Conservation (phyloP, 2,329 filamentous ascomycete species). For the Arthrobotrys megalospora region DNA sequence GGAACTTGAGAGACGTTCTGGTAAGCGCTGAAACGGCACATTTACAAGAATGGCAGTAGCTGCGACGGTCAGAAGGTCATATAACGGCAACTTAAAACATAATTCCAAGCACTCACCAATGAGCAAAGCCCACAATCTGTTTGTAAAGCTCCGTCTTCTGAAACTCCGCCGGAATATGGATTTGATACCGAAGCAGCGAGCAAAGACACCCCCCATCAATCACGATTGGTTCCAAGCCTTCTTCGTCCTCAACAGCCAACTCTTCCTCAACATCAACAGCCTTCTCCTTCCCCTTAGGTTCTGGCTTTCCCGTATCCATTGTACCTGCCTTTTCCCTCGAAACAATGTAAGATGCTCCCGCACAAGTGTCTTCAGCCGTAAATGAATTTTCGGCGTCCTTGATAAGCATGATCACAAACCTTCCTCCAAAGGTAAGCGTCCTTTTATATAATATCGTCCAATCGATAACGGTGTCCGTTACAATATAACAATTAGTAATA, state of each 20-base stretch:
- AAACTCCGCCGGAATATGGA: conserved; percentile 43
- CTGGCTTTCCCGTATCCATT: conserved; percentile 15
- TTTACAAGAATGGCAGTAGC: conserved; percentile 54
- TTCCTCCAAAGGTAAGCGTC: conserved; percentile 18
- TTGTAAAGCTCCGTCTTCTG: conserved; percentile 50
- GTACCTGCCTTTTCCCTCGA: background rate
- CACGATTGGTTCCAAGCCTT: conserved; percentile 34
- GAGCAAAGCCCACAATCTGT: conserved; percentile 50
- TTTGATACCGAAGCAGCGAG: conserved; percentile 40
- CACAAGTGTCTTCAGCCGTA: conserved; percentile 4
- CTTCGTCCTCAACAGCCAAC: conserved; percentile 1
- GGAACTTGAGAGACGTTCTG: conserved; percentile 42
- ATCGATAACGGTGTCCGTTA: conserved; percentile 12
- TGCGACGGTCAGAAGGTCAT: background rate
- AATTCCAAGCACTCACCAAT: conserved; percentile 33
- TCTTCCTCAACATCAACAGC: background rate
- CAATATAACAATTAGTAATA: conserved; percentile 31
- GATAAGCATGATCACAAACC: conserved; percentile 35
- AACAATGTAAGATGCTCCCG: background rate
- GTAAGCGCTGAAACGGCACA: conserved; percentile 40
- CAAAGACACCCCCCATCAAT: conserved; percentile 55
- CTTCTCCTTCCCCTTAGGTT: conserved; percentile 22
- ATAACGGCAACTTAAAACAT: too few relatives aligned
- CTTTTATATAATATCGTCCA: conserved; percentile 24
- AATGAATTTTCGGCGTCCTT: conserved; percentile 41